Percentiles rank a stretch among this genome's conserved stretches.
phyloP scores from a whole-genome alignment of 2,329 filamentous ascomycete genomes.

The Arthroderma sp. region DNA sequence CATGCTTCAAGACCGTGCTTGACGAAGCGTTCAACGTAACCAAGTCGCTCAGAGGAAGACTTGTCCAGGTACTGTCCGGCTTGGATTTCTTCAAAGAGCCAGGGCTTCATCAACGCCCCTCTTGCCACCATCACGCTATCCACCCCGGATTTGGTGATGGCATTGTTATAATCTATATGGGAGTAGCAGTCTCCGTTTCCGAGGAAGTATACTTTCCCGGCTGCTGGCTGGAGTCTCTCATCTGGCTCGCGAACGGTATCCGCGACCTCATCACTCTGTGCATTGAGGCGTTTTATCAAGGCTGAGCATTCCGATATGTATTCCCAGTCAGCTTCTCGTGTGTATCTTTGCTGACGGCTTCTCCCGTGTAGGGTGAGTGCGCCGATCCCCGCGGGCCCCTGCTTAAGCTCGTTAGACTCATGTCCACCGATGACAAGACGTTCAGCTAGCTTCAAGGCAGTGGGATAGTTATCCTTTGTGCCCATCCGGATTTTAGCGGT shows the following conservation, averaged over 20 bases:
- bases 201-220: constrained; percentile 72
- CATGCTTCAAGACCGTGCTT: constrained; percentile 85
- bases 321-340: constrained; percentile 78
- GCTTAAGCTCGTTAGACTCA: constrained; percentile 54
- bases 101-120: constrained; percentile 91
- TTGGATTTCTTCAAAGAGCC: constrained; percentile 95
- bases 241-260: constrained; percentile 75
- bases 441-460: constrained; percentile 67
- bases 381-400: constrained; percentile 70
- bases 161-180: constrained; percentile 71
- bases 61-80: constrained; percentile 92
- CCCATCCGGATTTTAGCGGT: constrained; percentile 93
- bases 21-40: constrained; percentile 77
- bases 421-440: constrained; percentile 68
- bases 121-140: constrained; percentile 97
- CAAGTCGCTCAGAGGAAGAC: constrained; percentile 71
- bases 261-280: constrained; percentile 50
- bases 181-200: constrained; percentile 97
- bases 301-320: constrained; percentile 87
- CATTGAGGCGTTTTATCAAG: constrained; percentile 68
- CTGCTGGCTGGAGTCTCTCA: constrained; percentile 56
- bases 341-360: constrained; percentile 89
- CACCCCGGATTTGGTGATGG: constrained; percentile 65
- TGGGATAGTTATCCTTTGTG: constrained; percentile 66
- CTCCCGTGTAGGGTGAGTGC: constrained; percentile 93